These are phyloP conservation scores for Hygrophorus pudorinus DNA, from an alignment of 768 basidiomycete genomes.

Conservation along the genomic window DNA sequence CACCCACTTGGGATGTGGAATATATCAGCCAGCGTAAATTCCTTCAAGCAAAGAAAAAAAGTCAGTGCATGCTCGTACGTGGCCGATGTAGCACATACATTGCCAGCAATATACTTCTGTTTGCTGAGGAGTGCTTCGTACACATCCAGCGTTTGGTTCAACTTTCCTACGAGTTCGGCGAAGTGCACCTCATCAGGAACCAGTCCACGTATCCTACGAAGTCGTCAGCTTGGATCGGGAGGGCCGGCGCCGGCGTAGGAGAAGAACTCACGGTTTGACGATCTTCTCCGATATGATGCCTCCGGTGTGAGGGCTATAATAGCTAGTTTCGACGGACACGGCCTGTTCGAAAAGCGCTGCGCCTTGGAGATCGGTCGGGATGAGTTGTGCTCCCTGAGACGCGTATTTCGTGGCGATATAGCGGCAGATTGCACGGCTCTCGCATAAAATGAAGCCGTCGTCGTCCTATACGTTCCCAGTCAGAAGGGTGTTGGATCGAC, in stretches of 20 bases:
- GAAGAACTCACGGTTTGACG: slow-evolving; percentile 34
- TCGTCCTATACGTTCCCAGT: slow-evolving; percentile 30
- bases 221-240: not conserved
- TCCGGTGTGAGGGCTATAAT: slow-evolving; percentile 36
- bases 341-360: slow-evolving; percentile 36
- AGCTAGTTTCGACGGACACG: slow-evolving; percentile 37
- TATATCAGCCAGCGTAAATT: slow-evolving; percentile 33
- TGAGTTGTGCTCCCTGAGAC: slow-evolving; percentile 36
- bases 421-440: slow-evolving; percentile 49
- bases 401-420: slow-evolving; percentile 50
- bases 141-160: slow-evolving; percentile 33
- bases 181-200: slow-evolving; percentile 15
- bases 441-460: slow-evolving; percentile 52
- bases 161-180: slow-evolving; percentile 17
- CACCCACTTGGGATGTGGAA: slow-evolving; percentile 32
- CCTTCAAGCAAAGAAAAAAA: slow-evolving; percentile 16
- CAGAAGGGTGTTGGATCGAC: not conserved
- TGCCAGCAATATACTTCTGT: slow-evolving; percentile 44
- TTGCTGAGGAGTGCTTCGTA: slow-evolving; percentile 46
- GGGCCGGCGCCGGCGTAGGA: not conserved
- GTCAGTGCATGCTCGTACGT: not conserved
- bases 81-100: slow-evolving; percentile 25
- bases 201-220: slow-evolving; percentile 6
- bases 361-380: slow-evolving; percentile 37
- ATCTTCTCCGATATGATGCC: slow-evolving; percentile 37